Conservation (phyloP, 345 rosid genomes). For the Kernera saxatilis region DNA sequence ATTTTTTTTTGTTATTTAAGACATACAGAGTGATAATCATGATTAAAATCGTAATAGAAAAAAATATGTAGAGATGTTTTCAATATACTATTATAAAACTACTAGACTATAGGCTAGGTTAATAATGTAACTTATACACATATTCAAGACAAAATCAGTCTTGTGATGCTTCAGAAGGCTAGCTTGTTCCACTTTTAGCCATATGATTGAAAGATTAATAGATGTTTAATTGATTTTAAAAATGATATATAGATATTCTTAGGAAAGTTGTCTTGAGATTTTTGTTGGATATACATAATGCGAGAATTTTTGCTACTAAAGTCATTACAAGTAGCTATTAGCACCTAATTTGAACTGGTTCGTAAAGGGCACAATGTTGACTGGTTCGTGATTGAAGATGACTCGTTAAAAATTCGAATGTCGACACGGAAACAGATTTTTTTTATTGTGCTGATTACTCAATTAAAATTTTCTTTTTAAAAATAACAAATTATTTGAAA, state of each 20-base stretch:
- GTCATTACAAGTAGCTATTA: conserved; percentile 13
- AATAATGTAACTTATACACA: background rate
- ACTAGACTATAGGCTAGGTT: background rate
- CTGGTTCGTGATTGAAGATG: conserved; percentile 17
- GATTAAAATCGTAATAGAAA: no score
- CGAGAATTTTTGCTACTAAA: conserved; percentile 9
- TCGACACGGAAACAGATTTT: background rate
- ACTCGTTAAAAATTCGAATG: background rate
- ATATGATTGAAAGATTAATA: background rate
- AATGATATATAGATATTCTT: conserved; percentile 7
- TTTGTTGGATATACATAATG: conserved; percentile 6
- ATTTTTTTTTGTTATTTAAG: no score
- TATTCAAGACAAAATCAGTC: background rate
- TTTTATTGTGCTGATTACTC: background rate
- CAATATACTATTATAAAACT: background rate
- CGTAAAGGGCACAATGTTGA: conserved; percentile 18
- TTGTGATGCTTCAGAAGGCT: conserved; percentile 11
- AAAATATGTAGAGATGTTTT: background rate
- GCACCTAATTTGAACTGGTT: conserved; percentile 12
- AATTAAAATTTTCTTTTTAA: background rate
- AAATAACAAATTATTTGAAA: background rate
- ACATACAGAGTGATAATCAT: no score
- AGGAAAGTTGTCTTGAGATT: conserved; percentile 9
- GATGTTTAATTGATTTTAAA: background rate
- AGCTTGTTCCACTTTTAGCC: background rate